Evolutionary conservation across 768 basidiomycete genomes (phyloP), one percentile per base, ranked within the genome.

Genomic region (Tulasnella sp.): DNA sequence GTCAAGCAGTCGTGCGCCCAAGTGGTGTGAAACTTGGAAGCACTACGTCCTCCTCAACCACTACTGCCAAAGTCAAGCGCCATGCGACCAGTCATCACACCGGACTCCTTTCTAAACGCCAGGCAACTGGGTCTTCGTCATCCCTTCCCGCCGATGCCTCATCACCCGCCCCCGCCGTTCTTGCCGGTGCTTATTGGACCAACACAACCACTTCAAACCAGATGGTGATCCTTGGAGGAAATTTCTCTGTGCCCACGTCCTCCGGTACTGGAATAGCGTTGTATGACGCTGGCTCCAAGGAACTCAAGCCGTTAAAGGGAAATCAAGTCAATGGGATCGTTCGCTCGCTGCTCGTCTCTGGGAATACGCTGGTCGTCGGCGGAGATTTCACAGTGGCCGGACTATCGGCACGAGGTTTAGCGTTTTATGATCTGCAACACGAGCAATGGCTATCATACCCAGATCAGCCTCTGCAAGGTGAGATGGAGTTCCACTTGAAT

Each of bases 141-240:
- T 79, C 85, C 1, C 84, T 92, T n/a, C 89, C 91, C 17, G 70
- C 85, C 17, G 59, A 81, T 0, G 82, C 86, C 35, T 80, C 87
- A 11, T 83, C 88, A 1, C 81, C 85, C 1, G 91, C 93, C 0
- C 93, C 94, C 0, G 88, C 92, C 19, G 87, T 98, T 73, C 83
- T 97, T 70, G 86, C 92, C 0, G 96, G 93, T 37, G 86, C 86
- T 1, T 98, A 94, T 82, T 98, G 93, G 92, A 90, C 87, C 7
- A 97, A 98, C 77, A 83, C 83, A 41, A 85, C 89, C 1, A 87
- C 87, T 2, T 81, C 81, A 11, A 83, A 85, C 5, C 87, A 91
- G 71, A 80, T 93, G 22, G 87, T 87, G 52, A 86, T 98, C 74
- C 82, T 98, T 64, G 96, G 95, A 37, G 96, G 96, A 40, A 94